phyloP scores from a whole-genome alignment of 139 green algal species.

The Chlamydomonas eustigma region DNA sequence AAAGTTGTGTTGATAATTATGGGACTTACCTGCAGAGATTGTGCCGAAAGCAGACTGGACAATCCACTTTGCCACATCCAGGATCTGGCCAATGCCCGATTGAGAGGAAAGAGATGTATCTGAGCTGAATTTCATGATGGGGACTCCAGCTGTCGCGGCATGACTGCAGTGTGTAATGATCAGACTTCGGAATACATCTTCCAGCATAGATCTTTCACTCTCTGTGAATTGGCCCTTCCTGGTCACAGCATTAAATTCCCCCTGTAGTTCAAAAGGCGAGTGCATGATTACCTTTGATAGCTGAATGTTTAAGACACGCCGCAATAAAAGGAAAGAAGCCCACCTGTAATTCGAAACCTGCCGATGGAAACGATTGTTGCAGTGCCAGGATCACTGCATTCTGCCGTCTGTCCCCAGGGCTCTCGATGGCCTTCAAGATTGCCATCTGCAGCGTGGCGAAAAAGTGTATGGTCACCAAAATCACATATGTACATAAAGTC shows the following conservation, averaged over 20 bases:
- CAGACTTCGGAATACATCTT: neutral
- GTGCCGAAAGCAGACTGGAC: neutral
- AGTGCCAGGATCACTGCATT: neutral
- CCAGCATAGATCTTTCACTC: neutral
- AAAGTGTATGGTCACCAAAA: no score
- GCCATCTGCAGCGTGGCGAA: no score
- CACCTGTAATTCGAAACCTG: neutral
- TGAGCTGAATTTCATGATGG: constrained; percentile 5
- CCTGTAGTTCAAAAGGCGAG: neutral
- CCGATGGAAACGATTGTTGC: neutral
- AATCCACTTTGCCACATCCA: constrained; percentile 11
- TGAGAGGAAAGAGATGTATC: neutral
- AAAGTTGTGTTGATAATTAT: constrained; percentile 1
- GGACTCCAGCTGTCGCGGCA: neutral
- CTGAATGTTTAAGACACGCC: neutral
- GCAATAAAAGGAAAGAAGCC: neutral
- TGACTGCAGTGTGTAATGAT: neutral
- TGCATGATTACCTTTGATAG: neutral
- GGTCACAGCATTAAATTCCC: neutral
- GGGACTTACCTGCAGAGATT: neutral
- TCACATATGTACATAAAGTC: no score
- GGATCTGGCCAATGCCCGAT: neutral
- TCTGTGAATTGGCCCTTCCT: neutral
- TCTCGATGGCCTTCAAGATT: no score
- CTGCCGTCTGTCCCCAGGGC: no score